Evolutionary conservation across 177 flowering plant genomes (phyloP), one percentile per base, ranked within the genome.

Genomic region (Telopea speciosissima): DNA sequence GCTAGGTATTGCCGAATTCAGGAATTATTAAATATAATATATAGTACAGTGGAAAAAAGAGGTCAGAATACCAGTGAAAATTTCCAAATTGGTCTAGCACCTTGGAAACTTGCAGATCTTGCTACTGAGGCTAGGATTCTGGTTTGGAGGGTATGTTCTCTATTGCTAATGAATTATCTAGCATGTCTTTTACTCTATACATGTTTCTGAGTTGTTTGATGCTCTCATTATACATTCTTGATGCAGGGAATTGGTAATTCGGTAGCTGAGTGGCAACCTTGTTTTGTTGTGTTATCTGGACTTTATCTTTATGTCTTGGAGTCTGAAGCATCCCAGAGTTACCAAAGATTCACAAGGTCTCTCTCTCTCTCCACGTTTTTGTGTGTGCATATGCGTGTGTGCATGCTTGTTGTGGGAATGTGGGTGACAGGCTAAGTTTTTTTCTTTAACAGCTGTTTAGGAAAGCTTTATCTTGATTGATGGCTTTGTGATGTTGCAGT

Each of bases 171-270:
- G 68, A 54, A 12, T 61, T 31, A 54, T 31, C 26, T 73, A 59
- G 21, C 67, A 24, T 31, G 61, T 21, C 19, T 28, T 28, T 28
- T 28, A 28, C 31, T 28, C 31, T 28, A 28, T 28, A 28, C 31
- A n/a, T 42, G 24, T 44, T 49, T 59, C 26, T 62, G 16, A 66
- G 44, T 24, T 63, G 26, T 70, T 70, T 12, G 42, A 21, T 42
- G 45, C 24, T 68, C 64, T 58, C 63, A 16, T 56, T 8, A 17
- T 40, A 63, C 49, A 69, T 76, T 62, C 26, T 75, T 63, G 49
- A 68, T 82, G 68, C 74, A 92, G 99, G 99, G 99, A 45, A 90
- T 96, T 77, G 99, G 98, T 65, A 87, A 91, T 81, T 91, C 98
- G 17, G 79, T 91, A 72, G 98, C 99, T 66, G 80, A 92, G 70